Conservation (phyloP, 169 alveolate species). For the Plasmodium fragile region DNA sequence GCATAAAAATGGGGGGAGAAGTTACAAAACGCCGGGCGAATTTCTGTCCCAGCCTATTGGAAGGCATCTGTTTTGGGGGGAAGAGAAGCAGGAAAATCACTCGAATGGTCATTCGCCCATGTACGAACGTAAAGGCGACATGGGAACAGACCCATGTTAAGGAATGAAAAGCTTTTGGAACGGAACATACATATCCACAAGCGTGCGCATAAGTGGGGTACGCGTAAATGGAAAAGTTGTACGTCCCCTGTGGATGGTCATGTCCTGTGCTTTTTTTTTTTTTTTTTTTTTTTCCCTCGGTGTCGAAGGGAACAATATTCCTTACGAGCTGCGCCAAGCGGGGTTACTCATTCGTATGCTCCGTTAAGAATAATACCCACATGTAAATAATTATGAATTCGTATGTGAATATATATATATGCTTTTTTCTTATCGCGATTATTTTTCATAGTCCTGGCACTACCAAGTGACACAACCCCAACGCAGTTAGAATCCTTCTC, state of each 20-base stretch:
- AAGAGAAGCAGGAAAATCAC: neutral
- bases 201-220: neutral
- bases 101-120: neutral
- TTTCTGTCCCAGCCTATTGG: neutral
- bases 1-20: neutral
- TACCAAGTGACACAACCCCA: neutral
- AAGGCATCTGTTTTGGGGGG: neutral
- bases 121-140: neutral
- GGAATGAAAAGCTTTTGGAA: neutral
- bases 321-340: neutral
- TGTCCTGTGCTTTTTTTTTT: neutral
- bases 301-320: neutral
- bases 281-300: neutral
- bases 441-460: neutral
- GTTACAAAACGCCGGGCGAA: neutral
- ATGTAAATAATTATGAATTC: neutral
- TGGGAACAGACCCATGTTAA: neutral
- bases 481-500: neutral
- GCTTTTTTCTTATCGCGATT: neutral
- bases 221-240: neutral
- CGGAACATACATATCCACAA: neutral
- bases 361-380: neutral
- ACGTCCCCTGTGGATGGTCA: neutral
- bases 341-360: neutral
- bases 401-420: neutral